These are phyloP conservation scores for Marvania coccoides DNA, from an alignment of 139 green algal genomes.

Conservation along the genomic window DNA sequence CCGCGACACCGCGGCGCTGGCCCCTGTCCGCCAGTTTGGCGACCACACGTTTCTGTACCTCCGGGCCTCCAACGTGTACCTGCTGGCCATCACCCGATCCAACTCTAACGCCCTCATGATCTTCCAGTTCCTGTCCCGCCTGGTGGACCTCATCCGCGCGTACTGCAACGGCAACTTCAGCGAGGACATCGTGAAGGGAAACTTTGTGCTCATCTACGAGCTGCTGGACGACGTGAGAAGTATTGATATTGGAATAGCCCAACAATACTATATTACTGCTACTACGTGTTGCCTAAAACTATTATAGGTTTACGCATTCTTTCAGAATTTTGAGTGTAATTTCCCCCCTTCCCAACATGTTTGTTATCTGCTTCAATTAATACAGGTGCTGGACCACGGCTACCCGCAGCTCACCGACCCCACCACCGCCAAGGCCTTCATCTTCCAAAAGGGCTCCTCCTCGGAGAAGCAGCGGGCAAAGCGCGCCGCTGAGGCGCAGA, in stretches of 20 bases:
- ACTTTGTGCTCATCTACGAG: slow-evolving; percentile 98
- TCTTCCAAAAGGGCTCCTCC: slow-evolving; percentile 81
- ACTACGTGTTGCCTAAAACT: no score
- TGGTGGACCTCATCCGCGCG: slow-evolving; percentile 70
- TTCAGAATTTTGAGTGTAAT: no score
- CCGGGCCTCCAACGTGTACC: slow-evolving; percentile 81
- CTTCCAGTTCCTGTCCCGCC: slow-evolving; percentile 85
- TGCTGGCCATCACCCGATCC: slow-evolving; percentile 79
- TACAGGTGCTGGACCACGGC: slow-evolving; percentile 81
- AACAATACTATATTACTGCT: background rate
- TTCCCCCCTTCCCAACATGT: background rate
- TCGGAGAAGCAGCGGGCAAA: slow-evolving; percentile 44
- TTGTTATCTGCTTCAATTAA: no score
- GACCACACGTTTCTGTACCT: slow-evolving; percentile 80
- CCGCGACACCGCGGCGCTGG: slow-evolving; percentile 24
- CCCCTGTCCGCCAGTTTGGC: slow-evolving; percentile 71
- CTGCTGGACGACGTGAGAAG: slow-evolving; percentile 88
- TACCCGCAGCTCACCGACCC: slow-evolving; percentile 85
- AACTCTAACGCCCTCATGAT: slow-evolving; percentile 90
- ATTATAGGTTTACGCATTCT: no score
- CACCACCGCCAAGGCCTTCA: slow-evolving; percentile 84
- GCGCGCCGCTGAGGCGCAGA: slow-evolving; percentile 50
- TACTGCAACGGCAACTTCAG: slow-evolving; percentile 88
- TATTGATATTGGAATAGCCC: no score
- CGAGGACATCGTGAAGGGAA: slow-evolving; percentile 74